Base-by-base conservation (phyloP, 1,284 basidiomycete genomes). In the Xerocomus nothofagi region DNA sequence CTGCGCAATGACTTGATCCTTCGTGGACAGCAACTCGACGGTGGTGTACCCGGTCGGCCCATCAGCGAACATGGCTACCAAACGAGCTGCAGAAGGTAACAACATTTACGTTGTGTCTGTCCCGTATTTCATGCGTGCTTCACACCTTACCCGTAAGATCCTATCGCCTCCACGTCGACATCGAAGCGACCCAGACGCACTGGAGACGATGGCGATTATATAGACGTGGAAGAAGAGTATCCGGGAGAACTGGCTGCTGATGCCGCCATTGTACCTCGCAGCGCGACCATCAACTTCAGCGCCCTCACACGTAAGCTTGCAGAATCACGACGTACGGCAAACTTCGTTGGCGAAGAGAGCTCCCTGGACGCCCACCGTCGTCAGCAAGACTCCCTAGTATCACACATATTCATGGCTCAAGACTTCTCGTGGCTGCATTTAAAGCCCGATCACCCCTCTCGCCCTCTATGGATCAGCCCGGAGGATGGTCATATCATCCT, bases 401-500 rank as follows among this genome's bases (percentile, higher is more conserved):
- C 88, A 6, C 80, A 89, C 58, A 85, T 91, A 40, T 91, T 91
- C 68, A 79, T 79, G 71, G 79, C 86, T 47, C 86, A 86, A 57
- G 93, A 97, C 68, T 93, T 91, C 60, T 87, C 88, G 4, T 90
- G 82, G 78, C 72, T 94, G 37, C 81, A 88, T 58, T 74, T 98
- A 47, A 97, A 97, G 68, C 74, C 81, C 4, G 95, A 98, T 72
- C 95, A 98, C 67, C 77, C 83, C 18, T 87, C 91, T 12, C 82
- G 95, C 38, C 95, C 95, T 17, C 73, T 98, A 21, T 98, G 93
- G 92, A 96, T 98, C 56, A 91, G 88, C 57, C 95, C 96, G 31
- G 91, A 93, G 58, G 86, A 91, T 60, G 91, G 93, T 0, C 89
- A 94, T 62, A 97, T 98, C 63, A 98, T 97, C 53, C 81, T 98